Conservation (phyloP, 164 flowering plant species). For the Nymphaea thermarum region DNA sequence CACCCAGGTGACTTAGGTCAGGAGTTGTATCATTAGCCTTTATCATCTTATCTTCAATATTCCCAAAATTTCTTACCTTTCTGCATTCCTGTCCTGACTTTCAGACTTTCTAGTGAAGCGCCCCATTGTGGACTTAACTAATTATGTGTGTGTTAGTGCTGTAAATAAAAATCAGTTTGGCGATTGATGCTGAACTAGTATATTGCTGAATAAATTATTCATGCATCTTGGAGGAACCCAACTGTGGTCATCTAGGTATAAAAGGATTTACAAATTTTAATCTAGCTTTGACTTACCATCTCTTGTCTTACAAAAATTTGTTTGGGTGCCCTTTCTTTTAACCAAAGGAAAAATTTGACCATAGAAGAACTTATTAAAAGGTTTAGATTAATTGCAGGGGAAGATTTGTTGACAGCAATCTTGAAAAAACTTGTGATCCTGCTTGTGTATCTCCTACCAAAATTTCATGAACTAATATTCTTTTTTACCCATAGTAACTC, state of each 20-base stretch:
- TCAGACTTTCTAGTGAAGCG: too few relatives aligned
- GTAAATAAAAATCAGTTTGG: conserved; percentile 2
- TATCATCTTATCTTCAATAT: too few relatives aligned
- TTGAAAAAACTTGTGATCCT: conserved; percentile 7
- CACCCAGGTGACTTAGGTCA: too few relatives aligned
- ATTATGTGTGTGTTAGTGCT: neutral
- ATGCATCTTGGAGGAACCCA: too few relatives aligned
- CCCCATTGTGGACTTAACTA: too few relatives aligned
- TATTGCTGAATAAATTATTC: too few relatives aligned
- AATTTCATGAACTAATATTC: neutral
- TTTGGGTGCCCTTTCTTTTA: neutral
- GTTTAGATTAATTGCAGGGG: conserved; percentile 21
- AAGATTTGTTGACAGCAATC: conserved; percentile 10
- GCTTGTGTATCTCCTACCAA: conserved; percentile 1
- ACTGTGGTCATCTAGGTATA: conserved; percentile 3
- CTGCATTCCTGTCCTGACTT: too few relatives aligned
- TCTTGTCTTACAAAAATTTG: neutral
- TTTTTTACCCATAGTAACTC: too few relatives aligned
- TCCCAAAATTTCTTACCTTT: too few relatives aligned
- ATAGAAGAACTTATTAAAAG: conserved; percentile 15
- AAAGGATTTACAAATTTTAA: neutral
- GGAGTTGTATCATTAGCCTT: too few relatives aligned
- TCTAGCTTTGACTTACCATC: neutral
- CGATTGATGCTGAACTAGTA: conserved; percentile 1
- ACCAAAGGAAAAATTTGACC: conserved; percentile 11